Conservation (phyloP, 305 asterid genomes). For the Fraxinus greggii region DNA sequence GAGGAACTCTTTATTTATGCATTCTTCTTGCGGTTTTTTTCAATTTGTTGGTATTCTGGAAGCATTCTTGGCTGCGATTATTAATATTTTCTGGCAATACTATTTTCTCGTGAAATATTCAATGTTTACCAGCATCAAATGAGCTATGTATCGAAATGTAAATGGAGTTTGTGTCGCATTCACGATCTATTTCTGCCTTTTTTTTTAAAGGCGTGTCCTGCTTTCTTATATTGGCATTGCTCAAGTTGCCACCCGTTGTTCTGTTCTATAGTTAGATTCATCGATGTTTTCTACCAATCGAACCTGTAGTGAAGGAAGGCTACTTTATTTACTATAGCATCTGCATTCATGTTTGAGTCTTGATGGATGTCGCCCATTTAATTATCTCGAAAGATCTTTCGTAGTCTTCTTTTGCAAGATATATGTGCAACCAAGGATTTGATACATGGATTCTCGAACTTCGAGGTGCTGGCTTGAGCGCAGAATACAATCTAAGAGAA, state of each 20-base stretch:
- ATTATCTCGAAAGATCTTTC: neutral
- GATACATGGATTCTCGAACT: constrained; percentile 43
- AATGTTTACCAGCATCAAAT: neutral
- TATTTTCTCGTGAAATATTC: neutral
- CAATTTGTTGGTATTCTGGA: neutral
- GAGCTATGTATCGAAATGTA: neutral
- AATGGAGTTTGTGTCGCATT: neutral
- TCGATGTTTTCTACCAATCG: neutral
- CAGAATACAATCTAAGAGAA: constrained; percentile 1
- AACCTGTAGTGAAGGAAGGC: neutral
- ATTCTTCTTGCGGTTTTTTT: neutral
- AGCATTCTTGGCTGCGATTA: neutral
- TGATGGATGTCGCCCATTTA: neutral
- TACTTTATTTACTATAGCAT: neutral
- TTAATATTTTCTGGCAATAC: neutral
- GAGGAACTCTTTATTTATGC: neutral
- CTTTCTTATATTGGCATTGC: neutral
- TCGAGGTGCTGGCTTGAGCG: constrained; percentile 40
- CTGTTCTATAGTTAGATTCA: neutral
- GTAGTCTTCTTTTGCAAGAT: constrained; percentile 40
- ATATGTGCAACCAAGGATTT: constrained; percentile 37
- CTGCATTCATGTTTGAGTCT: neutral
- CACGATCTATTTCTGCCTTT: neutral
- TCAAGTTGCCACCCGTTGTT: neutral
- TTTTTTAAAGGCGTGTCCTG: neutral